phyloP scores from a whole-genome alignment of 2,329 filamentous ascomycete species.

The Colletotrichum kahawae region DNA sequence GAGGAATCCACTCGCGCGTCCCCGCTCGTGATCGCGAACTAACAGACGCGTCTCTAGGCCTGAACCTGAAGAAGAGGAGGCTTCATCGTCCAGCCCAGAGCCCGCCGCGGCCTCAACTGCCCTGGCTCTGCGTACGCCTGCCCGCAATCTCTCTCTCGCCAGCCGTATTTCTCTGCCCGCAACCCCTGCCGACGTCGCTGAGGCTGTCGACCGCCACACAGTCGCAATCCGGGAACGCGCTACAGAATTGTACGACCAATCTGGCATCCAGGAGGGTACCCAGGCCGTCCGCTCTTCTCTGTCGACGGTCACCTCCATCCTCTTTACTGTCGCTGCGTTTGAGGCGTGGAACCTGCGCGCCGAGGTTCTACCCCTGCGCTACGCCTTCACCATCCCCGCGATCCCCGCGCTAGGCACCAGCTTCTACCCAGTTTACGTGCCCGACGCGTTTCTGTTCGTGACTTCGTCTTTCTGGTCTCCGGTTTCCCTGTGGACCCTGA shows the following conservation, averaged over 20 bases:
- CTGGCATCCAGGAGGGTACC: constrained; percentile 70
- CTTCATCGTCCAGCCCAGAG: constrained; percentile 26
- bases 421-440: constrained; percentile 69
- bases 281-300: constrained; percentile 71
- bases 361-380: constrained; percentile 73
- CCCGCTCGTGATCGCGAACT: background rate
- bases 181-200: constrained; percentile 78
- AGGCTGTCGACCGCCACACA: constrained; percentile 76
- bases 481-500: constrained; percentile 76
- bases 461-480: constrained; percentile 85
- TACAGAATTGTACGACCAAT: constrained; percentile 66
- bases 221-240: constrained; percentile 70
- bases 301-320: constrained; percentile 75
- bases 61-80: background rate
- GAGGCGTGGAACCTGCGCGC: constrained; percentile 74
- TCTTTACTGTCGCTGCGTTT: constrained; percentile 69
- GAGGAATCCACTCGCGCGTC: background rate
- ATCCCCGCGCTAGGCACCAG: constrained; percentile 58
- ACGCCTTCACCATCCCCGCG: constrained; percentile 75
- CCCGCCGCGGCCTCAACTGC: constrained; percentile 45
- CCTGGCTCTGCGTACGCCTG: constrained; percentile 50
- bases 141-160: constrained; percentile 58
- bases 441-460: constrained; percentile 81
- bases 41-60: background rate
- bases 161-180: constrained; percentile 76